Evolutionary conservation across 2,329 filamentous ascomycete genomes (phyloP), one percentile per base, ranked within the genome.

Genomic region (Periconia sp.): DNA sequence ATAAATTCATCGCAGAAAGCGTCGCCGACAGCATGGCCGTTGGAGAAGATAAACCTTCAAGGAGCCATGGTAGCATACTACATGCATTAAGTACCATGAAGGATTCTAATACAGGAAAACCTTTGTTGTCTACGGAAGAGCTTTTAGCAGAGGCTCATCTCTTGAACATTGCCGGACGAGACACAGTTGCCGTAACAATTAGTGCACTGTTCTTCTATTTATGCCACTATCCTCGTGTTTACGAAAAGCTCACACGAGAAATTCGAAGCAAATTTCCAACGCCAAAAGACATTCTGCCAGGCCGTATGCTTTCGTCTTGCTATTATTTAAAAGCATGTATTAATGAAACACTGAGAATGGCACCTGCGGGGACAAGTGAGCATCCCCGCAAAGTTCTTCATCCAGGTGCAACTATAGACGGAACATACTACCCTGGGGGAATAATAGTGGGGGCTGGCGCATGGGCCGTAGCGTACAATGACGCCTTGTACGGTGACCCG

Each of bases 51-150:
- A 42, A 44, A 23, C 18, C 44, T 14, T n/a, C n/a, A 42, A 8
- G 9, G 45, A 51, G 20, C 37, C 15, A 30, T 37, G 6, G 3
- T 18, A 31, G 14, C 45, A 18, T 13, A 33, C 41, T 76, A 77
- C 57, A 72, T 77, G 53, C n/a, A n/a, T n/a, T n/a, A n/a, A n/a
- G n/a, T n/a, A n/a, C n/a, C n/a, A n/a, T n/a, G n/a, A n/a, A n/a
- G n/a, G n/a, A n/a, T 73, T 74, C 61, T 63, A 75, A 52, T 64
- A 78, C 65, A 67, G 47, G 53, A 63, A 53, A 60, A 65, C 33
- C n/a, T n/a, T n/a, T n/a, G n/a, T n/a, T n/a, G n/a, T n/a, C n/a
- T n/a, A n/a, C n/a, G n/a, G n/a, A n/a, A n/a, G n/a, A n/a, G n/a
- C n/a, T n/a, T n/a, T n/a, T n/a, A n/a, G n/a, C n/a, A n/a, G n/a